Evolutionary conservation across 1,139 yeast species (phyloP).

Genomic region (Taiozyma onychis): DNA sequence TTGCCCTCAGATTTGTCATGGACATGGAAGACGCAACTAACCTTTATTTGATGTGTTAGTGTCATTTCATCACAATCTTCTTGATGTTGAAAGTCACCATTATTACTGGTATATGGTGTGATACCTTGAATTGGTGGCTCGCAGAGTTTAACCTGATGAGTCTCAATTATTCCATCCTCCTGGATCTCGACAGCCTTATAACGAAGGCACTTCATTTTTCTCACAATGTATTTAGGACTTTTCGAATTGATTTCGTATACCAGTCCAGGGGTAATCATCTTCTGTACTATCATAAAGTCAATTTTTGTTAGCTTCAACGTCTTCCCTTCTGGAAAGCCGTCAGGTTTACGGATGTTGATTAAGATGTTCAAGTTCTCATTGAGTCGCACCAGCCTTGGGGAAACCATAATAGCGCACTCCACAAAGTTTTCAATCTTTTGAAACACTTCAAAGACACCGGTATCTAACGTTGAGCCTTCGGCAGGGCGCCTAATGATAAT

Average conservation of each 20-base stretch:
- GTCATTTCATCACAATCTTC: neutral
- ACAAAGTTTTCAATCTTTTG: constrained; percentile 15
- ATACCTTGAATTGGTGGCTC: neutral
- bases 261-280: neutral
- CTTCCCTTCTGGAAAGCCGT: neutral
- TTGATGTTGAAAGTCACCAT: neutral
- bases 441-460: constrained; percentile 10
- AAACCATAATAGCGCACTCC: constrained; percentile 10
- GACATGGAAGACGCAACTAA: neutral
- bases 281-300: neutral
- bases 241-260: neutral
- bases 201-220: neutral
- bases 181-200: neutral
- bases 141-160: neutral
- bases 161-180: neutral
- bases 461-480: constrained; percentile 7
- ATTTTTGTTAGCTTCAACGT: neutral
- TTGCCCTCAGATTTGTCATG: neutral
- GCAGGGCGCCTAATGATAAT: constrained; percentile 6
- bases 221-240: neutral
- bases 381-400: constrained; percentile 12
- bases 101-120: neutral
- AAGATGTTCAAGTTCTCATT: constrained; percentile 9
- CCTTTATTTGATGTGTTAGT: neutral
- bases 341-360: constrained; percentile 3